These are phyloP conservation scores for Candida takata DNA, from an alignment of 805 yeast species.

Conservation along the genomic window DNA sequence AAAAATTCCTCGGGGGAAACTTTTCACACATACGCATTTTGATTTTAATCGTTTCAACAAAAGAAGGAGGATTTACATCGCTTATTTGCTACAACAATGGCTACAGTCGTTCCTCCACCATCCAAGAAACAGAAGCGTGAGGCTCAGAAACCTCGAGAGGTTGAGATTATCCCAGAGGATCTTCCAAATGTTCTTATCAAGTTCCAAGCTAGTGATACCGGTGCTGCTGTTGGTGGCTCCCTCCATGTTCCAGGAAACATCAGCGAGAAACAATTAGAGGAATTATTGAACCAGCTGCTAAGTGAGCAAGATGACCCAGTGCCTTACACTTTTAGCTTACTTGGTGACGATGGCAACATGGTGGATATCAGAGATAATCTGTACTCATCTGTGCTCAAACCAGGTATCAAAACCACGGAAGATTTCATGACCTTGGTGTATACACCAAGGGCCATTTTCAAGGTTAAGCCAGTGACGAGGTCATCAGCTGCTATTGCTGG, in stretches of 20 bases:
- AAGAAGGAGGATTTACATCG: too few species aligned
- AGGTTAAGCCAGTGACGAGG: slow-evolving; percentile 85
- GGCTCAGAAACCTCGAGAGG: slow-evolving; percentile 76
- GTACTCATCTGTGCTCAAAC: slow-evolving; percentile 75
- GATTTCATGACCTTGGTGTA: slow-evolving; percentile 86
- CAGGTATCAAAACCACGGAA: slow-evolving; percentile 84
- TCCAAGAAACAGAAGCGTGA: slow-evolving; percentile 80
- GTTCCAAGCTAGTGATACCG: slow-evolving; percentile 91
- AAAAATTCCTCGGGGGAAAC: slow-evolving; percentile 6
- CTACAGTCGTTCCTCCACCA: slow-evolving; percentile 90
- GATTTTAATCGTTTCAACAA: too few species aligned
- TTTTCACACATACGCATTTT: too few species aligned
- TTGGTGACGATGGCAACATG: slow-evolving; percentile 40
- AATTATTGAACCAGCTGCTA: slow-evolving; percentile 72
- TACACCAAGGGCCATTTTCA: slow-evolving; percentile 93
- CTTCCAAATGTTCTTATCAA: slow-evolving; percentile 82
- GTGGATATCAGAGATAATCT: slow-evolving; percentile 74
- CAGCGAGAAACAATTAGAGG: slow-evolving; percentile 79
- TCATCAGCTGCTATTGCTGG: slow-evolving; percentile 91
- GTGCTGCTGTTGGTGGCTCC: slow-evolving; percentile 76
- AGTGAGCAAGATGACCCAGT: slow-evolving; percentile 62
- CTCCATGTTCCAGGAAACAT: slow-evolving; percentile 88
- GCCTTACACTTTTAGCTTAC: slow-evolving; percentile 80
- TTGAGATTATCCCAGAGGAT: slow-evolving; percentile 65
- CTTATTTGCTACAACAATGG: slow-evolving; percentile 42